Conservation (phyloP, 2,329 filamentous ascomycete species). For the Penicillium capsulatum region DNA sequence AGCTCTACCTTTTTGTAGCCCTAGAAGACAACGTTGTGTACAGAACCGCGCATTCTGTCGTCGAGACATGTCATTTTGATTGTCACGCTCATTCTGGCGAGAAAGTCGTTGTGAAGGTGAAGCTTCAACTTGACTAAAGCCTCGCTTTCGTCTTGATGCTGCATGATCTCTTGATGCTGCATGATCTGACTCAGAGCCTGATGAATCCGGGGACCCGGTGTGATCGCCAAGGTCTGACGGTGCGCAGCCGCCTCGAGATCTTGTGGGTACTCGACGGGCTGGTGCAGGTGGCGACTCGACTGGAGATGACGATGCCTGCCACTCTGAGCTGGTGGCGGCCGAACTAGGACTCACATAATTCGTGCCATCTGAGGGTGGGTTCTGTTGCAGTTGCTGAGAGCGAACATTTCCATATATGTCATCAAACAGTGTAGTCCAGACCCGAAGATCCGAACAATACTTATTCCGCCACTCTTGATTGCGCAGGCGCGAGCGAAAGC, state of each 20-base stretch:
- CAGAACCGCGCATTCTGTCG: constrained; percentile 13
- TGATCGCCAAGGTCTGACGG: not conserved
- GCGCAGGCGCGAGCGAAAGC: constrained; percentile 1
- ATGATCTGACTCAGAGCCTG: constrained; percentile 14
- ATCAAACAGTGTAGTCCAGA: constrained; percentile 3
- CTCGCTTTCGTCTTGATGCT: constrained; percentile 9
- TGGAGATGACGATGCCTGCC: not conserved
- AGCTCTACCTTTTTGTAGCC: constrained; percentile 17
- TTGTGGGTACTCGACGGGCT: not conserved
- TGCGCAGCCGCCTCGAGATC: not conserved
- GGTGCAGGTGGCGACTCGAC: not conserved
- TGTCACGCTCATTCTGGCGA: not conserved
- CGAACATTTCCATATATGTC: not conserved
- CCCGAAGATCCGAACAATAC: constrained; percentile 2
- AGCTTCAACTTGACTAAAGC: constrained; percentile 23
- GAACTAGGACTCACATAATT: not conserved
- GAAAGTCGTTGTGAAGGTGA: constrained; percentile 11
- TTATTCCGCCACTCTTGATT: constrained; percentile 3
- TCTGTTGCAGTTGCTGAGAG: constrained; percentile 1
- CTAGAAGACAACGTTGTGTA: constrained; percentile 26
- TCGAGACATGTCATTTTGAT: not conserved
- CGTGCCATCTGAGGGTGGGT: not conserved
- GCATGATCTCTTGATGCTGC: not conserved
- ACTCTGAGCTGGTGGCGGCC: not conserved
- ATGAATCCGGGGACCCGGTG: constrained; percentile 6